Conservation (phyloP, 2,329 filamentous ascomycete genomes). For the Pseudogymnoascus sp. region DNA sequence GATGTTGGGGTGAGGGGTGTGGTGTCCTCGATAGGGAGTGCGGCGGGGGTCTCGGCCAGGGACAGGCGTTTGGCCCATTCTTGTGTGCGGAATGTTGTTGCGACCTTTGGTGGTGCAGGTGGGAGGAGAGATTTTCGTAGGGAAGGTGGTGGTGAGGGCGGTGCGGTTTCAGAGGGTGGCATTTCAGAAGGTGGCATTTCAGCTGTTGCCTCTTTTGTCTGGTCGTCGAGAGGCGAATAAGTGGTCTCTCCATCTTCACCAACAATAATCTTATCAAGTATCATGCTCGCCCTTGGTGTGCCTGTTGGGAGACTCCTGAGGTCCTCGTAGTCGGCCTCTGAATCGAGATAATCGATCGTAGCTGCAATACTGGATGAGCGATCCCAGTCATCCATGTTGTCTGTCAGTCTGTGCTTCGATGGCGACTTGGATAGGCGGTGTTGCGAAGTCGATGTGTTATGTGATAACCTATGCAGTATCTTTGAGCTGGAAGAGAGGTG, state of each 20-base stretch:
- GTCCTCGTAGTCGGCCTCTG: conserved; percentile 34
- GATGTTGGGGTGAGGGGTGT: not conserved
- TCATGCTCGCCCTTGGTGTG: conserved; percentile 3
- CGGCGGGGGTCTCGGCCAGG: conserved; percentile 59
- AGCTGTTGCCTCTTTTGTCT: not conserved
- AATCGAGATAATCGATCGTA: conserved; percentile 48
- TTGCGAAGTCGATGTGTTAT: conserved; percentile 21
- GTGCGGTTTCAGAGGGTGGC: conserved; percentile 34
- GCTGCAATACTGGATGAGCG: conserved; percentile 45
- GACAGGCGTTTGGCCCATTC: conserved; percentile 93
- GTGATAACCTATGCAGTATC: conserved; percentile 24
- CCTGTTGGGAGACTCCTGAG: conserved; percentile 11
- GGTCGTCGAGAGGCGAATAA: not conserved
- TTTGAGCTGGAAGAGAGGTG: conserved; percentile 12
- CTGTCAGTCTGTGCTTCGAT: conserved; percentile 2
- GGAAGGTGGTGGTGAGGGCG: conserved; percentile 38
- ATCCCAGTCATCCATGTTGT: conserved; percentile 20
- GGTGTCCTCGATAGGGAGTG: conserved; percentile 1
- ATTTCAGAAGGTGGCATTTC: conserved; percentile 10
- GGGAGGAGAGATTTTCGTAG: conserved; percentile 59
- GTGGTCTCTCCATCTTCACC: not conserved
- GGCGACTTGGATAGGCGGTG: conserved; percentile 32
- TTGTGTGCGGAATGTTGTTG: conserved; percentile 80
- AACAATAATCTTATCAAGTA: conserved; percentile 4
- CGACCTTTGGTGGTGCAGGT: conserved; percentile 64